Base-by-base conservation (phyloP, 306 rosid genomes). In the Quillaja saponaria region DNA sequence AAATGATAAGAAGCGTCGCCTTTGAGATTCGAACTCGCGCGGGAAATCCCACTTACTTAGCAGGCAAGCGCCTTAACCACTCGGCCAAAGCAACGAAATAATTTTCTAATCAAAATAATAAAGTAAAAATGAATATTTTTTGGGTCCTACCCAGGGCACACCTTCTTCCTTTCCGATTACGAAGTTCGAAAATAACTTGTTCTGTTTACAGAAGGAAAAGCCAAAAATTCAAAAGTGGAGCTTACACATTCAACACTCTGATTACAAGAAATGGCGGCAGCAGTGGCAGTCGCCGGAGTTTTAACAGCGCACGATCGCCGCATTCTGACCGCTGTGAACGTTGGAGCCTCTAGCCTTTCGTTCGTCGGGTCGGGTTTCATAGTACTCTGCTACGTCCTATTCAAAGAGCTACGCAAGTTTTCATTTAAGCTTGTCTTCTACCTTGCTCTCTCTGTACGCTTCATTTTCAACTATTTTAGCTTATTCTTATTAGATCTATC, bases 371-470 rank as follows among this genome's bases (percentile, higher is more conserved):
- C 99, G 12, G 66, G 86, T 64, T 89, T 92, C 81, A 89, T 92
- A 12, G 96, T 92, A 14, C 91, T 92, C 42, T 92, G 99, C 79
- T 92, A 92, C 71, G 87, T 92, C 50, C 91, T 92, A 74, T 92
- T 94, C 87, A 94, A 87, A 68, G 99, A 94, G 83, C 99, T 94
- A 46, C 97, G 97, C 83, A 94, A 94, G 85, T 87, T 94, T 78
- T 89, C 99, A 59, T 94, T 89, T 83, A 94, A 94, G 87, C 99
- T 94, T 47, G 97, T 94, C 75, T 94, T 94, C 87, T 89, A 84
- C 67, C 99, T 94, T 66, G 99, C 97, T 10, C 83, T 89, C 64
- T 75, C 99, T 7, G 99, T 89, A 78, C 33, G 87, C 59, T 12
- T 62, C 72, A 6, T 21, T 49, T 55, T 64, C 53, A 6, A 47